phyloP scores from a whole-genome alignment of 2,329 filamentous ascomycete species.

The Fusarium nisikadoi region DNA sequence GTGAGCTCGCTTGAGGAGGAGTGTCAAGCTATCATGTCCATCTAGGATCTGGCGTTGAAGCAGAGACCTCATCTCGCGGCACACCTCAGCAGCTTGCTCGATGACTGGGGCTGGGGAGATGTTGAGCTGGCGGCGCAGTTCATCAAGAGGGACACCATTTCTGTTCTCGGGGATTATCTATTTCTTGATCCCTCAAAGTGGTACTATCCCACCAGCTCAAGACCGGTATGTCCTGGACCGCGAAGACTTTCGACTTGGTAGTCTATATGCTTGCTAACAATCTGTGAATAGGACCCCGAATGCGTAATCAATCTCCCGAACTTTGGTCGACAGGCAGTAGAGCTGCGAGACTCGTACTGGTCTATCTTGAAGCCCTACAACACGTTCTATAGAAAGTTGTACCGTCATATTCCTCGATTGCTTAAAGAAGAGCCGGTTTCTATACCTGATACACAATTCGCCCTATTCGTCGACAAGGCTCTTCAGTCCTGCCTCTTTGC shows the following conservation, averaged over 20 bases:
- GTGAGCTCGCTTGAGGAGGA: slow-evolving; percentile 7
- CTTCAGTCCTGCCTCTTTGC: slow-evolving; percentile 4
- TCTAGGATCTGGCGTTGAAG: slow-evolving; percentile 20
- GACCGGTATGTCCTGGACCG: background rate
- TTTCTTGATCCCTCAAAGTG: slow-evolving; percentile 9
- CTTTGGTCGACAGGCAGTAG: slow-evolving; percentile 10
- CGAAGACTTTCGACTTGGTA: background rate
- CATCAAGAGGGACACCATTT: background rate
- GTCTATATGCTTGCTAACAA: background rate
- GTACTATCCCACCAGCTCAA: slow-evolving; percentile 16
- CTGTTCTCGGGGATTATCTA: slow-evolving; percentile 3
- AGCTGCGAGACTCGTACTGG: slow-evolving; percentile 20
- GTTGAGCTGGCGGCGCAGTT: background rate
- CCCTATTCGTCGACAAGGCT: background rate
- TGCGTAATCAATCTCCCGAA: background rate
- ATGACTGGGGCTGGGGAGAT: slow-evolving; percentile 16
- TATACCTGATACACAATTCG: background rate
- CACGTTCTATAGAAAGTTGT: background rate
- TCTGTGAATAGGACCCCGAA: background rate
- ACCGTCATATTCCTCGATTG: slow-evolving; percentile 9
- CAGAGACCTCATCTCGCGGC: background rate
- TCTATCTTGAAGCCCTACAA: background rate
- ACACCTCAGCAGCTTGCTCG: slow-evolving; percentile 18
- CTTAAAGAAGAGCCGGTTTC: background rate
- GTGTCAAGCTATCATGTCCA: slow-evolving; percentile 10